These are phyloP conservation scores for Cladorrhinum samala DNA, from an alignment of 495 filamentous ascomycete genomes.

Conservation along the genomic window DNA sequence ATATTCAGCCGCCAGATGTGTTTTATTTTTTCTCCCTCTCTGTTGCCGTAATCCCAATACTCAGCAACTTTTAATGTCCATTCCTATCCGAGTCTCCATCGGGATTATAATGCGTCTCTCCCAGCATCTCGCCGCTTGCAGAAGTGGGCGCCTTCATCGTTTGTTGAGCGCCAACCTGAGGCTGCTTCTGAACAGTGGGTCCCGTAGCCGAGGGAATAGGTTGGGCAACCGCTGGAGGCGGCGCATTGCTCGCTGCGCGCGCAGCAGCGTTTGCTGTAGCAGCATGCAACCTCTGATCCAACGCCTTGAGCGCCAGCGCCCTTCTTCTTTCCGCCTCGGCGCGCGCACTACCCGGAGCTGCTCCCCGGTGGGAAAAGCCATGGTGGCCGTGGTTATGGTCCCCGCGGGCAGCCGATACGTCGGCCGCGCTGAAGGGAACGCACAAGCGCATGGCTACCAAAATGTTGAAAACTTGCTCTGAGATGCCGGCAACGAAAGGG, in stretches of 20 bases:
- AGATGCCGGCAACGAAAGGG: slow-evolving; percentile 64
- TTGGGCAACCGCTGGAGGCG: slow-evolving; percentile 31
- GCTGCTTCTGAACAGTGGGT: slow-evolving; percentile 45
- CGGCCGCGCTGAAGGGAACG: slow-evolving; percentile 79
- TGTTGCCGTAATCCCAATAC: neutral
- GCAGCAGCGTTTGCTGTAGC: slow-evolving; percentile 53
- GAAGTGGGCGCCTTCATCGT: slow-evolving; percentile 33
- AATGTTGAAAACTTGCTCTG: slow-evolving; percentile 65
- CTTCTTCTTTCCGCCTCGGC: slow-evolving; percentile 90
- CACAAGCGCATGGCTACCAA: slow-evolving; percentile 70
- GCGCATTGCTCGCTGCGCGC: slow-evolving; percentile 33
- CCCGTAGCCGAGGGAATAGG: slow-evolving; percentile 36
- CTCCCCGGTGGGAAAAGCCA: slow-evolving; percentile 45
- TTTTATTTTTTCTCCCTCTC: neutral
- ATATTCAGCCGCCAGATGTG: no score
- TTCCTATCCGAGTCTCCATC: slow-evolving; percentile 48
- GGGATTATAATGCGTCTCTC: slow-evolving; percentile 63
- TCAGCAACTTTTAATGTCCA: neutral
- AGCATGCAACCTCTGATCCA: slow-evolving; percentile 86
- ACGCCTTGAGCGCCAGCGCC: slow-evolving; percentile 79
- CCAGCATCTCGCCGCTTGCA: slow-evolving; percentile 43
- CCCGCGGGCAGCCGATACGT: slow-evolving; percentile 65
- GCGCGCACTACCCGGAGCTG: slow-evolving; percentile 62
- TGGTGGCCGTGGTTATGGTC: slow-evolving; percentile 29
- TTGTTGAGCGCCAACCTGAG: slow-evolving; percentile 41